A percentile compares a stretch with the other conserved stretches of the same genome.
phyloP scores from a whole-genome alignment of 257 asterid species.

The Gardenia jasminoides region DNA sequence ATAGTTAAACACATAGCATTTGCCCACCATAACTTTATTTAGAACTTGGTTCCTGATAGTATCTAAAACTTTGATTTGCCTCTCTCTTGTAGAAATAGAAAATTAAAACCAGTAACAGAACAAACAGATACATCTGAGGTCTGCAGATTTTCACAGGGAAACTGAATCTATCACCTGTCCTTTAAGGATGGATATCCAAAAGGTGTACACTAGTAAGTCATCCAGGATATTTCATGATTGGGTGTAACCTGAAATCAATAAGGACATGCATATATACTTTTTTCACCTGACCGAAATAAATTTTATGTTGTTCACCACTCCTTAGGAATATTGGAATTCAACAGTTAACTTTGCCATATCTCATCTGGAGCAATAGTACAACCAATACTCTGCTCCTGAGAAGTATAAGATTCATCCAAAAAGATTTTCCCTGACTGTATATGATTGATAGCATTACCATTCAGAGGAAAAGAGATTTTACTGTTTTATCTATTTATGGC shows the following conservation, averaged over 20 bases:
- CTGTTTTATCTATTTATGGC: neutral
- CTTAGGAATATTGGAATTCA: neutral
- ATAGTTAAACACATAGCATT: neutral
- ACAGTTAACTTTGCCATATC: too few species aligned
- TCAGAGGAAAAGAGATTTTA: neutral
- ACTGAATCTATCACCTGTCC: neutral
- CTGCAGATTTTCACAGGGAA: neutral
- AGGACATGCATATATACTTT: neutral
- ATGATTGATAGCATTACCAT: neutral
- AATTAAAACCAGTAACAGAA: neutral
- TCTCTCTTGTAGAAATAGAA: neutral
- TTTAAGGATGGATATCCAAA: neutral
- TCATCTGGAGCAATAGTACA: neutral
- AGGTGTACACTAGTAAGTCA: neutral
- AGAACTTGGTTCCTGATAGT: neutral
- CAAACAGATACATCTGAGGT: neutral
- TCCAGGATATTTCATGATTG: neutral
- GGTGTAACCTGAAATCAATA: neutral
- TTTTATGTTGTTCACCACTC: neutral
- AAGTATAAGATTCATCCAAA: neutral
- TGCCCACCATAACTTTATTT: neutral
- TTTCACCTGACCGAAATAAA: neutral
- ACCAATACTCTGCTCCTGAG: neutral
- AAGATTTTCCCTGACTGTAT: neutral
- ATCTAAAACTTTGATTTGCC: neutral